Evolutionary conservation across 306 rosid genomes (phyloP), one percentile per base, ranked within the genome.

Genomic region (Gillenia trifoliata): DNA sequence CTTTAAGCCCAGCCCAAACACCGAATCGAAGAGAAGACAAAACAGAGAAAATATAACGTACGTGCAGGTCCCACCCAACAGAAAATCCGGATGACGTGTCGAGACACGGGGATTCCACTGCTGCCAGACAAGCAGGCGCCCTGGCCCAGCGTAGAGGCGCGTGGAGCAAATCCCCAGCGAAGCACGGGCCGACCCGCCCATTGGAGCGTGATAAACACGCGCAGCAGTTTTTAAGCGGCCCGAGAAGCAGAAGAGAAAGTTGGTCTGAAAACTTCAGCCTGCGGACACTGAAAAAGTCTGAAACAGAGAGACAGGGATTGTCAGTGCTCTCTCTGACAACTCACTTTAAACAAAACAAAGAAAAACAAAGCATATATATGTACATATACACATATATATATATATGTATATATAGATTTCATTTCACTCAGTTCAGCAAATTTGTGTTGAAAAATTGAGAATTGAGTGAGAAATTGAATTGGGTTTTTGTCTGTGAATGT

Each of bases 241-340:
- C 17, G 4, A 20, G 45, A 31, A 19, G 20, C 9, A 45, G 33
- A 26, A 26, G 64, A 5, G 28, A 38, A 34, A 65, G 69, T 22
- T 33, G 45, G 68, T 64, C 26, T 36, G 69, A 52, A 54, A 70
- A 54, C 64, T 22, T 34, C 36, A 19, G 75, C 34, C 64, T 52
- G 74, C 62, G 33, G 47, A 70, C 64, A 70, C 64, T 33, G 75
- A 54, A 70, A 66, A 70, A 70, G 74, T 20, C 63, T 31, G 40
- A 16, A 16, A 17, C 20, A 43, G 8, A 5, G 71, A 26, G 28
- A 28, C 74, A 30, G 47, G 31, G 31, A 11, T 70, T 70, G 74
- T 70, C 73, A 69, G 73, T 10, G 23, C 43, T 19, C 67, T 63
- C 43, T 45, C 72, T 70, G 47, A 30, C 38, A 50, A 41, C 74